Percentiles rank a stretch among this genome's conserved stretches.
phyloP scores from a whole-genome alignment of 179 eudicot species.

The Heliamphora ciliata region DNA sequence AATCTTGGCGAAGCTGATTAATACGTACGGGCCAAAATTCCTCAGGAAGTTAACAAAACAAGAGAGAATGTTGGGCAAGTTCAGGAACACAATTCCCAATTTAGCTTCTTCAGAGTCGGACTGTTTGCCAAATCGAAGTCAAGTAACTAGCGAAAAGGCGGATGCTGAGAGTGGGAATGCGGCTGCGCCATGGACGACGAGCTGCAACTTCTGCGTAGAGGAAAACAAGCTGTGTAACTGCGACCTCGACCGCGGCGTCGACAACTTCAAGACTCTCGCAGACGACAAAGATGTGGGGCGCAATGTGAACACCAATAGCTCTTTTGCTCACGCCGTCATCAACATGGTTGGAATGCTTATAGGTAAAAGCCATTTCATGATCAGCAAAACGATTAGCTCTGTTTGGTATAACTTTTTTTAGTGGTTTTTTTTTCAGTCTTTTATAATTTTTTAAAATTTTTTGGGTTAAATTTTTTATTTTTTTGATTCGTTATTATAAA shows the following conservation, averaged over 20 bases:
- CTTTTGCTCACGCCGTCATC: slow-evolving; percentile 56
- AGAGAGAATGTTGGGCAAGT: slow-evolving; percentile 16
- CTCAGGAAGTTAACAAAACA: too few relatives aligned
- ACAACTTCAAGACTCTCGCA: too few relatives aligned
- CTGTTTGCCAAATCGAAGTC: slow-evolving; percentile 13
- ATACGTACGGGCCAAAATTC: too few relatives aligned
- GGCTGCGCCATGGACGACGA: slow-evolving; percentile 11
- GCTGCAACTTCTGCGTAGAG: slow-evolving; percentile 31
- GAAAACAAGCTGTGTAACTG: slow-evolving; percentile 34
- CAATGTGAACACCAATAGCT: slow-evolving; percentile 30
- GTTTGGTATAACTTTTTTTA: too few relatives aligned
- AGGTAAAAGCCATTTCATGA: slow-evolving; percentile 27
- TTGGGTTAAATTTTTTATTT: neutral
- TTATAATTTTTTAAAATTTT: neutral
- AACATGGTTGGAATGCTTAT: slow-evolving; percentile 84
- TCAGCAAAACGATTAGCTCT: too few relatives aligned
- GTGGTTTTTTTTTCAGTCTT: neutral
- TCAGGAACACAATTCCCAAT: slow-evolving; percentile 18
- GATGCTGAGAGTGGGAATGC: slow-evolving; percentile 7
- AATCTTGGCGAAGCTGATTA: neutral
- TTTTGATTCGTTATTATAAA: too few relatives aligned
- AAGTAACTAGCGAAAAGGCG: slow-evolving; percentile 21
- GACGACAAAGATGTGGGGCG: slow-evolving; percentile 16
- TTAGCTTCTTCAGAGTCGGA: slow-evolving; percentile 16
- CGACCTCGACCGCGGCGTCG: neutral